phyloP scores from a whole-genome alignment of 139 green algal genomes.

The Spirogloea muscicola region DNA sequence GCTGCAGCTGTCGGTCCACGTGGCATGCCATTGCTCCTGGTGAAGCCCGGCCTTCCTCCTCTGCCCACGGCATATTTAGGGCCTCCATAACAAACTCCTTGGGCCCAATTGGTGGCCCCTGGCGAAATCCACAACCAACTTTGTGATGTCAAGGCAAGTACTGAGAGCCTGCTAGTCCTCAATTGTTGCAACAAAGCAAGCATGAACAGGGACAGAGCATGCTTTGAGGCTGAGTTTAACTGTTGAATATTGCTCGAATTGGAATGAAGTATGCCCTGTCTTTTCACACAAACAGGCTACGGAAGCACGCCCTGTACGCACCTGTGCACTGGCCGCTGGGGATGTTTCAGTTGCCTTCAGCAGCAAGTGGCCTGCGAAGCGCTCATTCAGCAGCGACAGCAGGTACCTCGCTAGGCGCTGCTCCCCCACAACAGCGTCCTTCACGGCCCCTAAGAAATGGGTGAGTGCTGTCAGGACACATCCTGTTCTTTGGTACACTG shows the following conservation, averaged over 20 bases:
- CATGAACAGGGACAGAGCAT: background rate
- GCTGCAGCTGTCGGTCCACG: conserved; percentile 21
- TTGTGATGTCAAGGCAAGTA: background rate
- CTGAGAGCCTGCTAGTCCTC: background rate
- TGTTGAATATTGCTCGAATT: no score
- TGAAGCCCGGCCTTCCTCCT: background rate
- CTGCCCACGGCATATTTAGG: conserved; percentile 9
- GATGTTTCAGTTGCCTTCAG: background rate
- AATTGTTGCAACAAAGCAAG: no score
- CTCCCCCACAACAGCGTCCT: conserved; percentile 29
- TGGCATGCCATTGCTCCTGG: background rate
- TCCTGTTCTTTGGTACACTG: no score
- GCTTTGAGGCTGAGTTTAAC: background rate
- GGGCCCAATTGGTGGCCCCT: background rate
- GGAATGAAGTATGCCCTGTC: no score
- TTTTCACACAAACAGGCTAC: background rate
- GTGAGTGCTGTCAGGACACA: no score
- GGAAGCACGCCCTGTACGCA: background rate
- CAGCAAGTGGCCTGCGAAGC: background rate
- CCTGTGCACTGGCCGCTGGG: background rate
- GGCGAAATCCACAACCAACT: background rate
- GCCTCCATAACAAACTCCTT: conserved; percentile 6
- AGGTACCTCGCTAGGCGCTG: conserved; percentile 22
- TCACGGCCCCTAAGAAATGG: conserved; percentile 23
- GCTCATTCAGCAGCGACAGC: conserved; percentile 11